phyloP scores from a whole-genome alignment of 1,284 basidiomycete species.

The Crucibulum cyathiforme region DNA sequence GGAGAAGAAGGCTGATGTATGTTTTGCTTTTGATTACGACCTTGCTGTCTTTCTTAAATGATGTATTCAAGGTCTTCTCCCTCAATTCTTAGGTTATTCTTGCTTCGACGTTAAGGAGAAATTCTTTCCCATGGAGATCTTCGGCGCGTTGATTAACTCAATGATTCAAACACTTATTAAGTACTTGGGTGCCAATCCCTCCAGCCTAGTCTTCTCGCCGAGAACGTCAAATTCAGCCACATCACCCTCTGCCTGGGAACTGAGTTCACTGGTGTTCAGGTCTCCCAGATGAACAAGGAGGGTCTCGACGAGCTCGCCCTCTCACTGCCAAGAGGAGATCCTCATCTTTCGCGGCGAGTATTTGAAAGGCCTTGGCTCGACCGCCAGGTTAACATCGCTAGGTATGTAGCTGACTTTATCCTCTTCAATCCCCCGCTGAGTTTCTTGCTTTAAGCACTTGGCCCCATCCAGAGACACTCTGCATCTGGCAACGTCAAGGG shows the following conservation, averaged over 20 bases:
- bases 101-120: conserved; percentile 51
- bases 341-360: conserved; percentile 63
- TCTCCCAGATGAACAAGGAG: conserved; percentile 57
- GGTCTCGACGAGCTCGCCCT: conserved; percentile 70
- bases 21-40: too few species aligned
- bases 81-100: too few species aligned
- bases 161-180: too few species aligned
- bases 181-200: conserved; percentile 50
- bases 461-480: conserved; percentile 52
- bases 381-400: conserved; percentile 55
- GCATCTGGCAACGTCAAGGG: conserved; percentile 45
- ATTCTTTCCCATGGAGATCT: conserved; percentile 47
- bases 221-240: conserved; percentile 45
- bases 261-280: conserved; percentile 65
- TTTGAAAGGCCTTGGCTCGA: conserved; percentile 61
- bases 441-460: conserved; percentile 51
- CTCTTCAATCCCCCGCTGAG: background rate
- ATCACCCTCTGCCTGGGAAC: conserved; percentile 66
- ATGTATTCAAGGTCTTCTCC: too few species aligned
- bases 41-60: too few species aligned
- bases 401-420: conserved; percentile 10
- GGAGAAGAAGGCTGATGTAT: too few species aligned
- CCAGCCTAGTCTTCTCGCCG: conserved; percentile 53
- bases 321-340: conserved; percentile 62
- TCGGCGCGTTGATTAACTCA: conserved; percentile 37